A percentile compares a stretch with the other conserved stretches of the same genome.
Conservation (phyloP, 106 monocot species). For the Chionographis japonica region DNA sequence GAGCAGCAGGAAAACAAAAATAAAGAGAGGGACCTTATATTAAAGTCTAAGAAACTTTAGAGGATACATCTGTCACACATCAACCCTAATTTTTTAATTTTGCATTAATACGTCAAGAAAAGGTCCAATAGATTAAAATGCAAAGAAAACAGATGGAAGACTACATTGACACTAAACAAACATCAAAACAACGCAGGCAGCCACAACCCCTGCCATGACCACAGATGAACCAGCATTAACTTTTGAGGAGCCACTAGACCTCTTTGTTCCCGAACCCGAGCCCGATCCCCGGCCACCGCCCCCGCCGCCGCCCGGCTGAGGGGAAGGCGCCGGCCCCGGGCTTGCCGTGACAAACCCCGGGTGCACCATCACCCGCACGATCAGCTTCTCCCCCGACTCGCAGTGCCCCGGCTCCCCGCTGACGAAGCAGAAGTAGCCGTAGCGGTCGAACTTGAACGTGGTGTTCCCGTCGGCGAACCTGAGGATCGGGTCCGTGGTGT, state of each 20-base stretch:
- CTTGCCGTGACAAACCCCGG: background rate
- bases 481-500: slow-evolving; percentile 23
- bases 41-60: background rate
- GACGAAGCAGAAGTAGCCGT: slow-evolving; percentile 69
- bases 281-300: slow-evolving; percentile 4
- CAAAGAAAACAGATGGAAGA: no score
- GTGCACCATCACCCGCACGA: slow-evolving; percentile 66
- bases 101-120: background rate
- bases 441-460: slow-evolving; percentile 38
- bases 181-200: background rate
- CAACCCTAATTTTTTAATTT: no score
- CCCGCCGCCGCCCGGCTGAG: background rate
- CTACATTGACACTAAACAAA: slow-evolving; percentile 3
- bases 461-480: slow-evolving; percentile 41
- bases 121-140: no score
- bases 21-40: no score
- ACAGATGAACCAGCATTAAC: background rate
- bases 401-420: slow-evolving; percentile 50
- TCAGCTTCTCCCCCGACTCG: slow-evolving; percentile 46
- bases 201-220: background rate
- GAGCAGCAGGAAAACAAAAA: no score
- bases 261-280: background rate
- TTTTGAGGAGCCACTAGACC: background rate
- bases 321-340: background rate
- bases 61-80: no score